Evolutionary conservation across 768 basidiomycete genomes (phyloP).

Genomic region (Auricularia auricula-judae): DNA sequence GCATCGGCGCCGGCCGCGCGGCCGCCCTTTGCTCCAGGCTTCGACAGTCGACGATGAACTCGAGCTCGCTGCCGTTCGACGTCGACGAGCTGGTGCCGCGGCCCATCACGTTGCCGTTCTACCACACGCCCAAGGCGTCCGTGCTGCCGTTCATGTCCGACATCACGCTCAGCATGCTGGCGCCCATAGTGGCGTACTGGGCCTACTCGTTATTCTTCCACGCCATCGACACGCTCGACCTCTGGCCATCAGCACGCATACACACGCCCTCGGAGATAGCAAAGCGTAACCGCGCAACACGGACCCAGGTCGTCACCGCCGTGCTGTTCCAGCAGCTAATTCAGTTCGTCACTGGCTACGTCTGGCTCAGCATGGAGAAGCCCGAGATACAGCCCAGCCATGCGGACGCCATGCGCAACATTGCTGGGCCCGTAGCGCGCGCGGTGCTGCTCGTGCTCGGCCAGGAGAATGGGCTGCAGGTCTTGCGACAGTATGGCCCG

Average conservation of each 20-base stretch:
- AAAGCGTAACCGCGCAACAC: conserved; percentile 63
- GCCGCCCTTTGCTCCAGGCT: too few relatives aligned
- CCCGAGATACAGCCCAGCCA: conserved; percentile 15
- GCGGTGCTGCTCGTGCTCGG: conserved; percentile 31
- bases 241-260: conserved; percentile 75
- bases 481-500: conserved; percentile 27
- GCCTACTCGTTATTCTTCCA: conserved; percentile 68
- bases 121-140: conserved; percentile 21
- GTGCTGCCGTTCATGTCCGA: conserved; percentile 54
- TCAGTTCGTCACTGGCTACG: conserved; percentile 66
- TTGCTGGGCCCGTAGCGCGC: conserved; percentile 27
- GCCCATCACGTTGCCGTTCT: conserved; percentile 21
- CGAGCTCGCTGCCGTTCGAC: not conserved
- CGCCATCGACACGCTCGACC: conserved; percentile 62
- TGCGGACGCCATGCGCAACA: conserved; percentile 27
- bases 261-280: conserved; percentile 79
- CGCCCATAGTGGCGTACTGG: conserved; percentile 84
- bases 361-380: conserved; percentile 43
- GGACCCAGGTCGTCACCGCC: conserved; percentile 58
- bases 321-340: conserved; percentile 80
- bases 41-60: not conserved
- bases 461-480: conserved; percentile 22
- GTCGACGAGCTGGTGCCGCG: conserved; percentile 5
- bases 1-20: too few relatives aligned
- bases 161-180: conserved; percentile 53